Evolutionary conservation across 2,329 filamentous ascomycete species (phyloP).

Genomic region (Pseudophaeomoniella oleicola): DNA sequence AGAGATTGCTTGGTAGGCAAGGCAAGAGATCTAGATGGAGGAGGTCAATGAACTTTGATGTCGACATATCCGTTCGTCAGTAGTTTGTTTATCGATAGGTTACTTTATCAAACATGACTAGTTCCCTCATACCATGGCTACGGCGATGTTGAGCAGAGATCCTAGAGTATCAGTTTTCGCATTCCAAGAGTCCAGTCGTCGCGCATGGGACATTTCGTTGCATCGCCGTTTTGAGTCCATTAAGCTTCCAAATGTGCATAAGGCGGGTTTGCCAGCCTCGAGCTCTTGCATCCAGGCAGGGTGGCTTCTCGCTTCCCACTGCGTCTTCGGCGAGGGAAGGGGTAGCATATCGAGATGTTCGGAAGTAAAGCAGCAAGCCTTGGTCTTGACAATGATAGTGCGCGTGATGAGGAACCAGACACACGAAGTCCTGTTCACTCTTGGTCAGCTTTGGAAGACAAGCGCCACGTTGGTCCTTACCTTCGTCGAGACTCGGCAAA

Average conservation of each 20-base stretch:
- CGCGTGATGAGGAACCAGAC: slow-evolving; percentile 6
- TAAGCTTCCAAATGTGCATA: slow-evolving; percentile 3
- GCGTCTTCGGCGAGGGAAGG: slow-evolving; percentile 4
- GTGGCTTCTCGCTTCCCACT: slow-evolving; percentile 5
- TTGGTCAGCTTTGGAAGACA: slow-evolving; percentile 1
- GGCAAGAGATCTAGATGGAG: background rate
- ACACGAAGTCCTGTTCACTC: slow-evolving; percentile 1
- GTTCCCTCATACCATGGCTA: slow-evolving; percentile 4
- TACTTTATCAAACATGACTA: too few species aligned
- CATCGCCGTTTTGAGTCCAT: slow-evolving; percentile 2
- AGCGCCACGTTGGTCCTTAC: slow-evolving; percentile 3
- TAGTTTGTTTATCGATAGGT: too few species aligned
- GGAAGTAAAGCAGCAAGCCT: slow-evolving; percentile 1
- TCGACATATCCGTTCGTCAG: background rate
- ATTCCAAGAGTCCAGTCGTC: slow-evolving; percentile 6
- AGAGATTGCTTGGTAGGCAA: slow-evolving; percentile 4
- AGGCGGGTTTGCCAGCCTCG: slow-evolving; percentile 3
- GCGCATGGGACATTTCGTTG: background rate
- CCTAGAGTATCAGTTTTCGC: slow-evolving; percentile 5
- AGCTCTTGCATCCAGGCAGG: slow-evolving; percentile 4
- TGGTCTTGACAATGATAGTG: slow-evolving; percentile 4
- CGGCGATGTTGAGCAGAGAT: slow-evolving; percentile 3
- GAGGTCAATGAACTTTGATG: background rate
- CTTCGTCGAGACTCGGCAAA: slow-evolving; percentile 10
- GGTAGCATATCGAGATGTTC: slow-evolving; percentile 1